phyloP scores from a whole-genome alignment of 2,329 filamentous ascomycete genomes.

The Botrytis galanthina region DNA sequence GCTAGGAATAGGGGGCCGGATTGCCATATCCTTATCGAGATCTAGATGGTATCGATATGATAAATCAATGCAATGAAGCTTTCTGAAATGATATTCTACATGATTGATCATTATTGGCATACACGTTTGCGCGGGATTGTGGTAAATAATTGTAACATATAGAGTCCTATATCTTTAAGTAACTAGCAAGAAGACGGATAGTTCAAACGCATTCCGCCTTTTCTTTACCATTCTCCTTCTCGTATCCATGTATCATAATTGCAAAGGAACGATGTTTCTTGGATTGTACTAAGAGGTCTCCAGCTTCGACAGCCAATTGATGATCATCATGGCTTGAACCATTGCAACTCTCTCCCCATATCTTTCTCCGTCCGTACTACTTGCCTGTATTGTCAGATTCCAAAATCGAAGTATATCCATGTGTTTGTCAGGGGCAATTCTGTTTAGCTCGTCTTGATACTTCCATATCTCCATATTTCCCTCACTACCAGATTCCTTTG shows the following conservation, averaged over 20 bases:
- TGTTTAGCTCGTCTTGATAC: constrained; percentile 39
- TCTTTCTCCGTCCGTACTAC: constrained; percentile 40
- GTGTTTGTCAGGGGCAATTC: constrained; percentile 38
- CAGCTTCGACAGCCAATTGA: constrained; percentile 41
- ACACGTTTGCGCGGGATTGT: too few relatives aligned
- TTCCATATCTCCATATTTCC: constrained; percentile 38
- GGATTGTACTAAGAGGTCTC: constrained; percentile 30
- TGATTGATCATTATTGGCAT: not conserved
- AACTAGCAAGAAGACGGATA: not conserved
- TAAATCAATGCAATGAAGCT: not conserved
- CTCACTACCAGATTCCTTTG: constrained; percentile 11
- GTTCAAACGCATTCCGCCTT: not conserved
- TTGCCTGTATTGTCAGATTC: constrained; percentile 44
- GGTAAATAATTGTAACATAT: not conserved
- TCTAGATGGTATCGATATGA: not conserved
- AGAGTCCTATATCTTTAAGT: not conserved
- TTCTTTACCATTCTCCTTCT: not conserved
- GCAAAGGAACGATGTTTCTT: too few relatives aligned
- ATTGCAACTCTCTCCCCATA: constrained; percentile 44
- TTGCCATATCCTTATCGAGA: not conserved
- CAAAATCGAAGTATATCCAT: constrained; percentile 45
- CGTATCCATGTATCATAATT: too few relatives aligned
- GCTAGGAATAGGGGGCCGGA: not conserved
- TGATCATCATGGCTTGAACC: constrained; percentile 42
- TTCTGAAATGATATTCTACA: not conserved